phyloP scores from a whole-genome alignment of 202 grass and related monocot species.

The Dendrocalamus latiflorus region DNA sequence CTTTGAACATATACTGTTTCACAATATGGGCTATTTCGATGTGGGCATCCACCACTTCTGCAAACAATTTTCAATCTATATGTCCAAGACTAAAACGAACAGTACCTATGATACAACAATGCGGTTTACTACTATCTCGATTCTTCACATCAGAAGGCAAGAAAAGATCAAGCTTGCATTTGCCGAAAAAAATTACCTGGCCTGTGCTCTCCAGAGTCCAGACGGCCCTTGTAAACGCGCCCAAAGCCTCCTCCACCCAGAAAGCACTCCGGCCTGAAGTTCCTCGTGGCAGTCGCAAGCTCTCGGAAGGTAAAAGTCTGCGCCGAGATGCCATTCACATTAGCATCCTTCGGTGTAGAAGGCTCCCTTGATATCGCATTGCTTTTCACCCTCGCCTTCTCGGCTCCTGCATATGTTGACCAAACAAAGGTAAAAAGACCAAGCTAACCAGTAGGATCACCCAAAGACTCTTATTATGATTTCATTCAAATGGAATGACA shows the following conservation, averaged over 20 bases:
- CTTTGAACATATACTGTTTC: background rate
- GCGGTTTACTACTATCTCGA: background rate
- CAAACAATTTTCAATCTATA: too few species aligned
- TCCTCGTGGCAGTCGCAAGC: conserved; percentile 63
- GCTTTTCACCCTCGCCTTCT: conserved; percentile 30
- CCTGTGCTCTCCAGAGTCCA: conserved; percentile 80
- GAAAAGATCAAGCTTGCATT: background rate
- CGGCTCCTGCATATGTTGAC: conserved; percentile 9
- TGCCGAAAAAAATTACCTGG: conserved; percentile 50
- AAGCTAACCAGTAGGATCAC: background rate
- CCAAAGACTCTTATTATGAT: background rate
- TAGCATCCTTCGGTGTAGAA: conserved; percentile 36
- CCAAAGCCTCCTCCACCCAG: conserved; percentile 88
- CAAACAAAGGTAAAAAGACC: background rate
- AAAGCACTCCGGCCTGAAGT: conserved; percentile 85
- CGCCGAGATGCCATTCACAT: conserved; percentile 54
- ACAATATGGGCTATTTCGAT: background rate
- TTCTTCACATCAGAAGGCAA: background rate
- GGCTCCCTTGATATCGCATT: conserved; percentile 37
- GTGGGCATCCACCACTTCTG: background rate
- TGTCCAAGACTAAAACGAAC: background rate
- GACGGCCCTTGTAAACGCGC: conserved; percentile 71
- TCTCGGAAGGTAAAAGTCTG: conserved; percentile 93
- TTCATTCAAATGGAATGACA: background rate
- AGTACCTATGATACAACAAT: background rate